Evolutionary conservation across 805 yeast species (phyloP).

Genomic region (Candida tibetensis): DNA sequence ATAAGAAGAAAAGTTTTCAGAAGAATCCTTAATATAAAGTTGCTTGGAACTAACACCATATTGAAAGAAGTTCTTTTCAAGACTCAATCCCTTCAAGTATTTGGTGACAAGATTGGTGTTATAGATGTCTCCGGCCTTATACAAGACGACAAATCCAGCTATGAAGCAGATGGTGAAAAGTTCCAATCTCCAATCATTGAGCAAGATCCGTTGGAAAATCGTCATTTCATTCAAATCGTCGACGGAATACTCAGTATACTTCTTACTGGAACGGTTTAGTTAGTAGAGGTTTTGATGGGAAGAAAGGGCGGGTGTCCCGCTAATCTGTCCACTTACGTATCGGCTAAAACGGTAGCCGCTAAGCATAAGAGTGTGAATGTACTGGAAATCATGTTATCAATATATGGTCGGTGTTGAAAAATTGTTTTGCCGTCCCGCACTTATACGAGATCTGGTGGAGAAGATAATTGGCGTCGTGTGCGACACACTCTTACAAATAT

Average conservation of each 20-base stretch:
- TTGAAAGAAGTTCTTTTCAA: slow-evolving; percentile 70
- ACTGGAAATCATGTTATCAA: background rate
- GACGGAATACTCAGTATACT: slow-evolving; percentile 28
- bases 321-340: slow-evolving; percentile 3
- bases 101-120: slow-evolving; percentile 56
- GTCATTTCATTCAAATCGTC: slow-evolving; percentile 62
- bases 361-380: background rate
- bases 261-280: slow-evolving; percentile 4
- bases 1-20: slow-evolving; percentile 64
- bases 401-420: background rate
- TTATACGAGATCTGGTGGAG: slow-evolving; percentile 3
- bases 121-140: slow-evolving; percentile 54
- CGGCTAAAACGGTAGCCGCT: slow-evolving; percentile 4
- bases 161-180: slow-evolving; percentile 51
- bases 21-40: slow-evolving; percentile 57
- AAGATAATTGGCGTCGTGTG: background rate
- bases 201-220: slow-evolving; percentile 52
- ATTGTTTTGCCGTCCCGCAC: too few species aligned
- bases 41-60: slow-evolving; percentile 57
- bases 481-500: background rate
- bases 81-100: slow-evolving; percentile 51
- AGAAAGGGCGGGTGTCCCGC: too few species aligned
- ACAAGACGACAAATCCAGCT: slow-evolving; percentile 46
- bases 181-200: slow-evolving; percentile 81
- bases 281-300: background rate